Evolutionary conservation across 192 early-diverging fungal genomes (phyloP).

Genomic region (Backusella morwellensis): DNA sequence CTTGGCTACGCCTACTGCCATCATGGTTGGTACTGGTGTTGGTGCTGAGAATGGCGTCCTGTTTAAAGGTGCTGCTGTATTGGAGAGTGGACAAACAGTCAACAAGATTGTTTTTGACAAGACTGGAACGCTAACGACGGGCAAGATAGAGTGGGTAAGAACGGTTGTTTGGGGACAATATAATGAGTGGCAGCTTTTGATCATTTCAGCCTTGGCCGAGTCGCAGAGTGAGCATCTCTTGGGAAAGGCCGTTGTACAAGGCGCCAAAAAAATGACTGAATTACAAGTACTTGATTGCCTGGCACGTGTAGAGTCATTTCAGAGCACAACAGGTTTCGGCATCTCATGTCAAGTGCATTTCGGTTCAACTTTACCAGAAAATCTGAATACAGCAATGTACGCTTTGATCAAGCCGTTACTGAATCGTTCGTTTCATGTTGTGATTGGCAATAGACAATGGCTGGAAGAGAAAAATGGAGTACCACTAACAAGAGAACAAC

Average conservation of each 20-base stretch:
- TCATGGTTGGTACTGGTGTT: constrained; percentile 98
- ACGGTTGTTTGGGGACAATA: constrained; percentile 25
- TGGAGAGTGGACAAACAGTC: constrained; percentile 78
- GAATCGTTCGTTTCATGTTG: constrained; percentile 34
- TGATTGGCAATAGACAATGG: constrained; percentile 75
- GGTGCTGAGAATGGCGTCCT: constrained; percentile 92
- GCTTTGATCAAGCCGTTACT: background rate
- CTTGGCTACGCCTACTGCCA: constrained; percentile 92
- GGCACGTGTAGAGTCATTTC: constrained; percentile 54
- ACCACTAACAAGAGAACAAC: constrained; percentile 39
- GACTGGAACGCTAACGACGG: constrained; percentile 92
- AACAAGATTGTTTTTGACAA: constrained; percentile 95
- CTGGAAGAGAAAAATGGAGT: constrained; percentile 44
- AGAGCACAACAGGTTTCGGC: constrained; percentile 49
- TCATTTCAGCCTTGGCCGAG: constrained; percentile 71
- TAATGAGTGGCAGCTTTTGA: constrained; percentile 4
- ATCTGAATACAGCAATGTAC: background rate
- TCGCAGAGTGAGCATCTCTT: constrained; percentile 88
- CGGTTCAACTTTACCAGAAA: background rate
- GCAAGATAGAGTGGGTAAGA: constrained; percentile 59
- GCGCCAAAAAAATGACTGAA: constrained; percentile 45
- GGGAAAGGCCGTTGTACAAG: constrained; percentile 63
- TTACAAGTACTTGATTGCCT: constrained; percentile 32
- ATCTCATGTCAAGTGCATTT: constrained; percentile 19
- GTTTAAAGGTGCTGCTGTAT: constrained; percentile 89